phyloP scores from a whole-genome alignment of 768 basidiomycete species.

The Rickenella mellea region DNA sequence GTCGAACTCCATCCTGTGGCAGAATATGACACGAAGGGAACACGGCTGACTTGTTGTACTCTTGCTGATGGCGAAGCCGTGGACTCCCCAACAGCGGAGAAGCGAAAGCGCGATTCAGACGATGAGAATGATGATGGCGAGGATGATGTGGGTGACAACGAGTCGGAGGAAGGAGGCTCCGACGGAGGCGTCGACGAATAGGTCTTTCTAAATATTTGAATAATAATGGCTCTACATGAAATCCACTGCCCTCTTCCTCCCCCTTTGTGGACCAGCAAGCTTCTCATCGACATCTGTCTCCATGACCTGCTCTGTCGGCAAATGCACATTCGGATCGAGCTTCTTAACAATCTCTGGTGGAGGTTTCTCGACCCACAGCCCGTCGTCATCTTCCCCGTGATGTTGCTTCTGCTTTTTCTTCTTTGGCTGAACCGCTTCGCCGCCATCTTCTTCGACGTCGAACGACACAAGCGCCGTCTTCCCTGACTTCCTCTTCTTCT shows the following conservation, averaged over 20 bases:
- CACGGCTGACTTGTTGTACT: slow-evolving; percentile 68
- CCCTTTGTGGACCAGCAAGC: slow-evolving; percentile 23
- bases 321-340: slow-evolving; percentile 16
- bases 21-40: slow-evolving; percentile 79
- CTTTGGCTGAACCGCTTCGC: slow-evolving; percentile 25
- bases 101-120: slow-evolving; percentile 27
- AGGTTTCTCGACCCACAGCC: slow-evolving; percentile 65
- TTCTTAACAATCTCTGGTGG: slow-evolving; percentile 38
- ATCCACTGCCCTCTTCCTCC: slow-evolving; percentile 66
- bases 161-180: slow-evolving; percentile 24
- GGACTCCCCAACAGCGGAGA: slow-evolving; percentile 15
- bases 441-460: slow-evolving; percentile 57
- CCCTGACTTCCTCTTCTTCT: slow-evolving; percentile 36
- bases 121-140: slow-evolving; percentile 8
- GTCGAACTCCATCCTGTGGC: slow-evolving; percentile 42
- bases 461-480: slow-evolving; percentile 67
- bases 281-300: slow-evolving; percentile 11
- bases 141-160: slow-evolving; percentile 15
- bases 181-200: slow-evolving; percentile 23
- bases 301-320: no score
- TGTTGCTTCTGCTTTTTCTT: slow-evolving; percentile 15
- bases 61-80: slow-evolving; percentile 39
- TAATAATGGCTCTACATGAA: slow-evolving; percentile 43
- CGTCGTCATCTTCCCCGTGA: slow-evolving; percentile 36
- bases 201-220: slow-evolving; percentile 5